These are phyloP conservation scores for Fusarium multiceps DNA, from an alignment of 2,329 filamentous ascomycete genomes.

Conservation along the genomic window DNA sequence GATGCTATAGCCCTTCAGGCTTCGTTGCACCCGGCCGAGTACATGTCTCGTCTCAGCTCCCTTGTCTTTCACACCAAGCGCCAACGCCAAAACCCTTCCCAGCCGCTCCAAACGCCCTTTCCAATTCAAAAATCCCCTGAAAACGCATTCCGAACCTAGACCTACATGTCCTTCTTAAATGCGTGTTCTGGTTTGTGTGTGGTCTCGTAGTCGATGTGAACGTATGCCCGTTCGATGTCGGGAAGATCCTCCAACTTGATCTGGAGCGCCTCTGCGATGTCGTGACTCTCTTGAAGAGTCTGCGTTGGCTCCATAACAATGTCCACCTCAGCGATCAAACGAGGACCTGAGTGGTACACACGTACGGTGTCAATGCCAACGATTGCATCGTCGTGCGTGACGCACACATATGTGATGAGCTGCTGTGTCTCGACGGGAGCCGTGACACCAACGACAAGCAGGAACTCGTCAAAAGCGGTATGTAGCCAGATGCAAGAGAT, in stretches of 20 bases:
- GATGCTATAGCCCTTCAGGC: neutral
- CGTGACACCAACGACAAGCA: constrained; percentile 89
- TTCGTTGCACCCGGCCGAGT: constrained; percentile 6
- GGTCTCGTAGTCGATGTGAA: constrained; percentile 97
- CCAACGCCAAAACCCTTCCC: constrained; percentile 2
- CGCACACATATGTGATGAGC: constrained; percentile 89
- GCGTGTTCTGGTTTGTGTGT: constrained; percentile 90
- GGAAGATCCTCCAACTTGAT: constrained; percentile 93
- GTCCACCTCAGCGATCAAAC: constrained; percentile 94
- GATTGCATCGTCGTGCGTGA: constrained; percentile 88
- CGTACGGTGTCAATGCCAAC: constrained; percentile 93
- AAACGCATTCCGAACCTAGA: constrained; percentile 16
- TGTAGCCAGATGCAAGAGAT: constrained; percentile 85
- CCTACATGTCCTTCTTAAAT: constrained; percentile 69
- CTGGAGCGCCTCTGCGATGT: constrained; percentile 93
- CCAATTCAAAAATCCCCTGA: constrained; percentile 4
- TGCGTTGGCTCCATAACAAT: constrained; percentile 88
- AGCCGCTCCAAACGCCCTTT: constrained; percentile 17
- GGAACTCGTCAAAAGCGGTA: constrained; percentile 89
- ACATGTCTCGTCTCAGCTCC: constrained; percentile 29
- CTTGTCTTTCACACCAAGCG: constrained; percentile 9
- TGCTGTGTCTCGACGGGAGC: constrained; percentile 88
- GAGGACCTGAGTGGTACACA: constrained; percentile 88
- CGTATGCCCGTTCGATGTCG: constrained; percentile 92
- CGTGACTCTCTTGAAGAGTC: constrained; percentile 83